A percentile compares a stretch with the other conserved stretches of the same genome.
Conservation (phyloP, 2,329 filamentous ascomycete genomes). For the Mycocentrospora acerina region DNA sequence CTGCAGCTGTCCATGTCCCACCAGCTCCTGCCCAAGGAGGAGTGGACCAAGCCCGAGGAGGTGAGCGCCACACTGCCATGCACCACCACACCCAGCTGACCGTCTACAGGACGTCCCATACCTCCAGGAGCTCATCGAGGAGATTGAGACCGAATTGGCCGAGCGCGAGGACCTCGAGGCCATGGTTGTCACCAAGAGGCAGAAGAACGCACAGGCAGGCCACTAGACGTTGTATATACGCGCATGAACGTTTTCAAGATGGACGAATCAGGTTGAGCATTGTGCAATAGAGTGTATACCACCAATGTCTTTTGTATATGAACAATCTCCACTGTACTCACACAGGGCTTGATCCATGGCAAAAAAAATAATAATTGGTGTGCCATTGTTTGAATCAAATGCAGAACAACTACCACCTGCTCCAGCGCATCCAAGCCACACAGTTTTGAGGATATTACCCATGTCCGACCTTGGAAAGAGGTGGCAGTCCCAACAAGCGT, state of each 20-base stretch:
- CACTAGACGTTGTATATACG: slow-evolving; percentile 30
- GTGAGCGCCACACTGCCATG: slow-evolving; percentile 44
- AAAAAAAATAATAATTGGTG: too few species aligned
- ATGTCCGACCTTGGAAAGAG: too few species aligned
- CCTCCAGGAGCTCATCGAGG: slow-evolving; percentile 66
- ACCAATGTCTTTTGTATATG: slow-evolving; percentile 23
- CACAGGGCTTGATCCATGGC: too few species aligned
- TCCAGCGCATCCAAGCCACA: background rate
- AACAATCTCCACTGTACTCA: too few species aligned
- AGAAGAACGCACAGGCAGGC: slow-evolving; percentile 26
- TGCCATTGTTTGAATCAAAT: too few species aligned
- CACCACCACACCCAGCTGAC: slow-evolving; percentile 3
- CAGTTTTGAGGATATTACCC: too few species aligned
- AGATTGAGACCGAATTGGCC: slow-evolving; percentile 66
- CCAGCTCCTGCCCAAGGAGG: slow-evolving; percentile 62
- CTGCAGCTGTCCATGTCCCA: slow-evolving; percentile 65
- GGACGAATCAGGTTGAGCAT: slow-evolving; percentile 15
- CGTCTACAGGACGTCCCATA: slow-evolving; percentile 63
- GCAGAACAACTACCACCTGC: background rate
- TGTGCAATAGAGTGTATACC: slow-evolving; percentile 47
- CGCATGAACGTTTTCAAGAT: slow-evolving; percentile 12
- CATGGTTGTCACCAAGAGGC: slow-evolving; percentile 57
- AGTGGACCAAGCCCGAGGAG: slow-evolving; percentile 69
- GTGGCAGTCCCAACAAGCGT: too few species aligned
- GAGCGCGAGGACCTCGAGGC: slow-evolving; percentile 70